Conservation (phyloP, 768 basidiomycete species). For the Trametopsis cervina region DNA sequence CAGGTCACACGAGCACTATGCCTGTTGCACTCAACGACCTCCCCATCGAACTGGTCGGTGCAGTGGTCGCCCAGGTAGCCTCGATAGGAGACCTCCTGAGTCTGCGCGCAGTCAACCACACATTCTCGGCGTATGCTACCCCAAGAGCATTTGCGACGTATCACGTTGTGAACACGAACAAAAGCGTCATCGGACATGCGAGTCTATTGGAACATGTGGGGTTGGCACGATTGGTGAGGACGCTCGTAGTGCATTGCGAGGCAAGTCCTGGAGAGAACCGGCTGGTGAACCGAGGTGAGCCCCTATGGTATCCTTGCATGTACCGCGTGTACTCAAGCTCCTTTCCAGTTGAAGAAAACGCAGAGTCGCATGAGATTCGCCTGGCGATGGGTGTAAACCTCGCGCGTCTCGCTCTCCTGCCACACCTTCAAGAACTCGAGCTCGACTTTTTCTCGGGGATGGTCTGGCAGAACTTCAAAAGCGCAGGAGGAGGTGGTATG, state of each 20-base stretch:
- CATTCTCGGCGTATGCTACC: constrained; percentile 12
- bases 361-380: constrained; percentile 2
- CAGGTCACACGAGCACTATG: no score
- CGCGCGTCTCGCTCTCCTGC: background rate
- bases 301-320: background rate
- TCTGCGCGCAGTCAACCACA: constrained; percentile 11
- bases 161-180: constrained; percentile 9
- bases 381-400: constrained; percentile 1
- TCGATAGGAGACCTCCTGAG: constrained; percentile 3
- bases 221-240: constrained; percentile 6
- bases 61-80: constrained; percentile 7
- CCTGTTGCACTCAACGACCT: constrained; percentile 9
- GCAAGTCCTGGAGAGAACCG: constrained; percentile 5
- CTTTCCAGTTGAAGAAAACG: constrained; percentile 6
- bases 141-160: constrained; percentile 10
- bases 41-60: constrained; percentile 11
- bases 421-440: constrained; percentile 6
- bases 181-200: background rate
- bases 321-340: background rate
- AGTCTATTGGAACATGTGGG: constrained; percentile 2
- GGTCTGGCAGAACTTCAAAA: constrained; percentile 1
- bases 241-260: constrained; percentile 3
- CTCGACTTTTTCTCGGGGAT: constrained; percentile 8
- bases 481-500: constrained; percentile 6
- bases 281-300: constrained; percentile 5